Evolutionary conservation across 805 yeast genomes (phyloP).

Genomic region (Metschnikowia borealis): DNA sequence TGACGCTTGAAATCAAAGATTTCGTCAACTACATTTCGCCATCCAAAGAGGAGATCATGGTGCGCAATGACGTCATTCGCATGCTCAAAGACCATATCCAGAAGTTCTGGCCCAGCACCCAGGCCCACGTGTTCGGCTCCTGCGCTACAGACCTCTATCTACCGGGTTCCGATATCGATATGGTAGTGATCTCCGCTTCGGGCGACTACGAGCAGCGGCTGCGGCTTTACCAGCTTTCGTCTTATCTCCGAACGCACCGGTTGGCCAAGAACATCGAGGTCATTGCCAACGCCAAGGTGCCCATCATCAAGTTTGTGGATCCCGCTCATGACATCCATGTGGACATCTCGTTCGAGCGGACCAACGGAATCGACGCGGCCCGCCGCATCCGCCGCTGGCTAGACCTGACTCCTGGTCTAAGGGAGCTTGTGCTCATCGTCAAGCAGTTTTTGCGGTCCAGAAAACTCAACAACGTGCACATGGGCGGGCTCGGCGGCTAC

Average conservation of each 20-base stretch:
- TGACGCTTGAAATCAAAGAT: slow-evolving; percentile 79
- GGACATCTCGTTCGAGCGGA: slow-evolving; percentile 86
- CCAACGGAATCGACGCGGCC: slow-evolving; percentile 81
- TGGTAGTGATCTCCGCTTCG: slow-evolving; percentile 69
- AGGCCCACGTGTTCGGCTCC: slow-evolving; percentile 86
- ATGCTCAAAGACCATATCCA: slow-evolving; percentile 51
- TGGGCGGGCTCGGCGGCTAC: slow-evolving; percentile 94
- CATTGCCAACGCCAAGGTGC: slow-evolving; percentile 86
- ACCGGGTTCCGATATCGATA: slow-evolving; percentile 94
- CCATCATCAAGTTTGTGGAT: slow-evolving; percentile 88
- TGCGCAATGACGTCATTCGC: slow-evolving; percentile 62
- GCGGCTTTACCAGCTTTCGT: slow-evolving; percentile 68
- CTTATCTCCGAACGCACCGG: slow-evolving; percentile 55
- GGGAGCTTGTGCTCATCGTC: slow-evolving; percentile 76
- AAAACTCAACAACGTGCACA: slow-evolving; percentile 77
- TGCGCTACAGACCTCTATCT: slow-evolving; percentile 88
- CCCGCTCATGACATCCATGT: slow-evolving; percentile 65
- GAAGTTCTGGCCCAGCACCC: slow-evolving; percentile 72
- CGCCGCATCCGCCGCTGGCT: slow-evolving; percentile 73
- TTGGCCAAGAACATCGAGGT: slow-evolving; percentile 77
- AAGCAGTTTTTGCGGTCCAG: slow-evolving; percentile 83
- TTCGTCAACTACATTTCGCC: slow-evolving; percentile 86
- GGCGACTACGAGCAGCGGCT: slow-evolving; percentile 60
- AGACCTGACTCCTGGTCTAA: slow-evolving; percentile 64
- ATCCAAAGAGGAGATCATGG: slow-evolving; percentile 61